These are phyloP conservation scores for Rhinocladiella mackenziei DNA, from an alignment of 2,329 filamentous ascomycete species.

Conservation along the genomic window DNA sequence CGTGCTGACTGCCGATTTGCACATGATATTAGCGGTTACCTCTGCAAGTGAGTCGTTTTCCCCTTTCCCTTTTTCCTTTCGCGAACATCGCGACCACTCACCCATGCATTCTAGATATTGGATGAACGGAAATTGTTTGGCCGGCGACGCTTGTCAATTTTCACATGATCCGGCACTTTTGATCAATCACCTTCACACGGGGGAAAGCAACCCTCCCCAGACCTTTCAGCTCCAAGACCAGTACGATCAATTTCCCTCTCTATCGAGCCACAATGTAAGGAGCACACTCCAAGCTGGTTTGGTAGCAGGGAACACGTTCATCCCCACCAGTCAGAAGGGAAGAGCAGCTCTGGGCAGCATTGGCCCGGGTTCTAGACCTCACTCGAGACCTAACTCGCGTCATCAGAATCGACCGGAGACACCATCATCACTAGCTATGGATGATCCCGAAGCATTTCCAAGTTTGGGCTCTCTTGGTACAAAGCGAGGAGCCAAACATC, in stretches of 20 bases:
- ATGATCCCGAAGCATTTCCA: slow-evolving; percentile 94
- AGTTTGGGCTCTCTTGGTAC: slow-evolving; percentile 71
- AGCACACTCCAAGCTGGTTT: slow-evolving; percentile 43
- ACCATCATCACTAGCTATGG: slow-evolving; percentile 68
- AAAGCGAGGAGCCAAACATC: slow-evolving; percentile 83
- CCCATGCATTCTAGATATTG: slow-evolving; percentile 65
- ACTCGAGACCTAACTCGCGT: slow-evolving; percentile 80
- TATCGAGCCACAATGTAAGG: slow-evolving; percentile 43
- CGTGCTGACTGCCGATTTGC: slow-evolving; percentile 95
- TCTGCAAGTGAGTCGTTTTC: slow-evolving; percentile 80
- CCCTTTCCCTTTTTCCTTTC: slow-evolving; percentile 23
- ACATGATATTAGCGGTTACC: slow-evolving; percentile 88
- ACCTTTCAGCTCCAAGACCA: slow-evolving; percentile 74
- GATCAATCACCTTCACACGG: slow-evolving; percentile 67
- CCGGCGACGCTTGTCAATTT: slow-evolving; percentile 91
- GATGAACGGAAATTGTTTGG: slow-evolving; percentile 91
- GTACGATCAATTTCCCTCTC: slow-evolving; percentile 75
- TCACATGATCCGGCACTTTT: slow-evolving; percentile 90
- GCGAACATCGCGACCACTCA: slow-evolving; percentile 13
- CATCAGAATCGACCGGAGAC: slow-evolving; percentile 58
- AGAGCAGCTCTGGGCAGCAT: slow-evolving; percentile 21
- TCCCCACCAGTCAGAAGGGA: slow-evolving; percentile 21
- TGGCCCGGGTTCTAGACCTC: slow-evolving; percentile 54
- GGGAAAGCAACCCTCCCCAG: slow-evolving; percentile 55
- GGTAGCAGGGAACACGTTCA: slow-evolving; percentile 33